Evolutionary conservation across 148 eudicot genomes (phyloP), one percentile per base, ranked within the genome.

Genomic region (Silene uniflora): DNA sequence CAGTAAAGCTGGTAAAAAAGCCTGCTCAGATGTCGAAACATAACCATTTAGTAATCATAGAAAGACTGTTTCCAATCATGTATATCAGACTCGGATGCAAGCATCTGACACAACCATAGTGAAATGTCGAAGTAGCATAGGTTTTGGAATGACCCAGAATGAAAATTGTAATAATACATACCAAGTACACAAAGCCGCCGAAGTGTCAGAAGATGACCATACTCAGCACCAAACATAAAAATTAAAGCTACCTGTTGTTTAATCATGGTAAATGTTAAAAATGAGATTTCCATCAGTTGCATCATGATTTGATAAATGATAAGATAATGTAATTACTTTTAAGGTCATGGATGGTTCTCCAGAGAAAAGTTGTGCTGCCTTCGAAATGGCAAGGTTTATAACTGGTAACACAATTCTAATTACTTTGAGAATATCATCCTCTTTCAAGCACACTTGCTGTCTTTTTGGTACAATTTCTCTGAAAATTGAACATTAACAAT

Each of bases 311-410:
- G 32, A 32, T 29, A 11, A 24, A 73, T 23, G 12, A 14, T 4
- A 6, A 67, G 66, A 6, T 49, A 58, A 4, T 25, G 4, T 23
- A 75, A 59, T 73, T 90, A 93, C 98, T 84, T 88, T 94, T 49
- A 94, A 89, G 84, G 97, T 94, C 88, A 85, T 94, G 73, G 89
- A 86, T 76, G 98, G 93, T 67, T 94, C 97, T 76, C 98, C 98
- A 23, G 98, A 94, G 87, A 94, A 94, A 63, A 94, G 84, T 69
- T 86, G 63, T 71, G 86, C 80, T 67, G 86, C 69, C 77, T 86
- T 88, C 0, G 86, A 86, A 74, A 94, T 85, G 27, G 82, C 87
- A 56, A 88, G 88, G 81, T 94, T 94, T 24, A 87, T 27, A 66
- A 87, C 83, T 73, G 98, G 98, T 32, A 94, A 88, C 56, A 92